Conservation (phyloP, 2,329 filamentous ascomycete genomes). For the Aspergillus ochraceoroseus region DNA sequence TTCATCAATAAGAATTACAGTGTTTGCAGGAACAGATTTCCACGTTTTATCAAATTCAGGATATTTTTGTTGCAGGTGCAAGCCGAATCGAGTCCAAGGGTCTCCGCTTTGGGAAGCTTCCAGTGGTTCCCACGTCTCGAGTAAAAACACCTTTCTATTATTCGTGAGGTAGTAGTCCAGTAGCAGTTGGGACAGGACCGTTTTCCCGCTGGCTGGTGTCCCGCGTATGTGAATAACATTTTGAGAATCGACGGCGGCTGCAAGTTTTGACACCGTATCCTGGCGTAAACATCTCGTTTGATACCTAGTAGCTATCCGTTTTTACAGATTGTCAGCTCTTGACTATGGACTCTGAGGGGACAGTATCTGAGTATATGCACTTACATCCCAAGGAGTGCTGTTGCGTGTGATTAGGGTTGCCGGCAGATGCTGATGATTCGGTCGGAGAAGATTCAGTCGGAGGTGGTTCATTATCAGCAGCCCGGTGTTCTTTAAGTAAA, state of each 20-base stretch:
- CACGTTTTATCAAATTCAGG: neutral
- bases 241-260: conserved; percentile 7
- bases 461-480: too few relatives aligned
- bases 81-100: conserved; percentile 2
- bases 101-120: neutral
- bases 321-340: too few relatives aligned
- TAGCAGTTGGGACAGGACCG: conserved; percentile 9
- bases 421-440: too few relatives aligned
- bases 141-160: conserved; percentile 5
- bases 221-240: conserved; percentile 12
- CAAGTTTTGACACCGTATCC: conserved; percentile 12
- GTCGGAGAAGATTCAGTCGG: too few relatives aligned
- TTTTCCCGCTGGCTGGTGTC: conserved; percentile 16
- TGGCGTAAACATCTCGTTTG: too few relatives aligned
- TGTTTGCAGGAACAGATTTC: conserved; percentile 10
- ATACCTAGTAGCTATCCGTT: too few relatives aligned
- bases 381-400: too few relatives aligned
- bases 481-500: too few relatives aligned
- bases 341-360: too few relatives aligned
- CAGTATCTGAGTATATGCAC: too few relatives aligned
- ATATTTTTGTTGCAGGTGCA: conserved; percentile 6
- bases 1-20: conserved; percentile 16
- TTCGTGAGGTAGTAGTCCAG: conserved; percentile 1
- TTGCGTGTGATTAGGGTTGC: too few relatives aligned
- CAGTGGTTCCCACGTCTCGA: conserved; percentile 6